Conservation (phyloP, 495 filamentous ascomycete genomes). For the Podospora didyma region DNA sequence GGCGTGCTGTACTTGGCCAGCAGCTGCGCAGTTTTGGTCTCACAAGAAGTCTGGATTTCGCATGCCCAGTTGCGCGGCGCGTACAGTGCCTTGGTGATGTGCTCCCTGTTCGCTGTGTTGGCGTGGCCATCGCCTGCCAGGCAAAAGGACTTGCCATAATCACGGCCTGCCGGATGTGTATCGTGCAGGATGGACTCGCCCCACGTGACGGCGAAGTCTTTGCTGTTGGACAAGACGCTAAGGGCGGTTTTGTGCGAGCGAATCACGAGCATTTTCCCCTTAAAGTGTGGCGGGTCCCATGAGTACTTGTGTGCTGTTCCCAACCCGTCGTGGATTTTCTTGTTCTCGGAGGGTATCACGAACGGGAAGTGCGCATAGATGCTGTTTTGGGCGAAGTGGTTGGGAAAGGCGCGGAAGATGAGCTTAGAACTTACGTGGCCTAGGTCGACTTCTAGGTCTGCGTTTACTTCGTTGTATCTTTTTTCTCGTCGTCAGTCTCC, state of each 20-base stretch:
- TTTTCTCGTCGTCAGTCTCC: constrained; percentile 40
- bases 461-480: constrained; percentile 35
- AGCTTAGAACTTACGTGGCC: constrained; percentile 86
- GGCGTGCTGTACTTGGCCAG: constrained; percentile 58
- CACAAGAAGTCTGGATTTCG: constrained; percentile 55
- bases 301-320: constrained; percentile 60
- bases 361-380: constrained; percentile 73
- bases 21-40: constrained; percentile 54
- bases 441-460: constrained; percentile 60
- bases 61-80: constrained; percentile 45
- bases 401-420: constrained; percentile 72
- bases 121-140: constrained; percentile 46
- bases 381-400: constrained; percentile 65
- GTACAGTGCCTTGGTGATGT: constrained; percentile 56
- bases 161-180: constrained; percentile 33
- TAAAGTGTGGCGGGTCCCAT: constrained; percentile 52
- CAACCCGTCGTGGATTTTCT: constrained; percentile 59
- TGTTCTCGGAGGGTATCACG: constrained; percentile 67
- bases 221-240: constrained; percentile 49
- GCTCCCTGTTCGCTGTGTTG: constrained; percentile 41
- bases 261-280: constrained; percentile 50
- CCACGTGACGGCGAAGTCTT: constrained; percentile 61
- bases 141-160: constrained; percentile 41
- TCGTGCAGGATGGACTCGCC: constrained; percentile 51
- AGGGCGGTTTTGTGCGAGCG: constrained; percentile 56